Percentiles rank a stretch among this genome's conserved stretches.
Evolutionary conservation across 2,329 filamentous ascomycete genomes (phyloP).

Genomic region (Fusarium sp.): DNA sequence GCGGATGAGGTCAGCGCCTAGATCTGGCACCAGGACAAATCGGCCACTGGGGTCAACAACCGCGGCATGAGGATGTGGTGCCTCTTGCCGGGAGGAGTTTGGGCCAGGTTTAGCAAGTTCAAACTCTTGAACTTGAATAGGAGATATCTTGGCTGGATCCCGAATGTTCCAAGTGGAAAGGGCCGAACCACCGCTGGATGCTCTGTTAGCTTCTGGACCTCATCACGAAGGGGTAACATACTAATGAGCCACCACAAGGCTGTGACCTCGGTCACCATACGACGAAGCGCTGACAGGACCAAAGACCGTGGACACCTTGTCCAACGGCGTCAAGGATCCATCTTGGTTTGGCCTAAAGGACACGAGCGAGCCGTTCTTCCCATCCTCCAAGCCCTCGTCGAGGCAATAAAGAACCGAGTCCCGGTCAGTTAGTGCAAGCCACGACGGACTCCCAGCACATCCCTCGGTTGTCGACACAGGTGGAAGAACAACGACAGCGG

Average conservation of each 20-base stretch:
- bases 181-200: slow-evolving; percentile 53
- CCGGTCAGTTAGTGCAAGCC: slow-evolving; percentile 67
- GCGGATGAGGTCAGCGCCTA: slow-evolving; percentile 73
- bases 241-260: slow-evolving; percentile 61
- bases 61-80: slow-evolving; percentile 73
- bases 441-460: slow-evolving; percentile 69
- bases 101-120: slow-evolving; percentile 53
- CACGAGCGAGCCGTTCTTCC: slow-evolving; percentile 61
- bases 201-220: slow-evolving; percentile 17
- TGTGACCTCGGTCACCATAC: slow-evolving; percentile 56
- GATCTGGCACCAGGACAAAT: slow-evolving; percentile 74
- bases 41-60: slow-evolving; percentile 72
- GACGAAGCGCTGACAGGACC: slow-evolving; percentile 60
- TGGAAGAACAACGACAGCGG: slow-evolving; percentile 50
- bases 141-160: slow-evolving; percentile 51
- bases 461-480: slow-evolving; percentile 56
- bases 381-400: slow-evolving; percentile 65
- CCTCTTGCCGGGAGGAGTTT: slow-evolving; percentile 63
- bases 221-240: slow-evolving; percentile 45
- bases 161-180: slow-evolving; percentile 60
- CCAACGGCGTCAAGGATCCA: slow-evolving; percentile 55
- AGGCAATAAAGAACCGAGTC: slow-evolving; percentile 68
- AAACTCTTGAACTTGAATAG: slow-evolving; percentile 56
- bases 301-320: slow-evolving; percentile 49
- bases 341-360: slow-evolving; percentile 53